Conservation (phyloP, 1,284 basidiomycete species). For the Cutaneotrichosporon spelunceum region DNA sequence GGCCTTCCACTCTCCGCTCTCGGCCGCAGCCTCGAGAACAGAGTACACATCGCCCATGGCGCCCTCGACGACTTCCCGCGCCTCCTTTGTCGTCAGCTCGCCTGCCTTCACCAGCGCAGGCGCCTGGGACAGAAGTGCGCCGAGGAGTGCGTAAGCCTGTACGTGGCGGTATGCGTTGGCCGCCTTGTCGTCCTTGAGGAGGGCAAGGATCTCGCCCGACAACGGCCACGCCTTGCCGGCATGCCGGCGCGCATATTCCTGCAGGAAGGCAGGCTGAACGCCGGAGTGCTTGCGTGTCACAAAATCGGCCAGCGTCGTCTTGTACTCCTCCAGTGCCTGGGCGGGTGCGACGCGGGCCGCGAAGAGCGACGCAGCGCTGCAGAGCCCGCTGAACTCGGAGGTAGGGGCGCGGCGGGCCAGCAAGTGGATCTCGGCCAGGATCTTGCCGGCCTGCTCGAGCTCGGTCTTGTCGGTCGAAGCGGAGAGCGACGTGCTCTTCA, state of each 20-base stretch:
- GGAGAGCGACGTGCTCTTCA: conserved; percentile 51
- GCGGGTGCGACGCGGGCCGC: conserved; percentile 61
- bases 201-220: conserved; percentile 61
- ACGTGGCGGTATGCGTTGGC: conserved; percentile 67
- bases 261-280: conserved; percentile 71
- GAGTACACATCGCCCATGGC: conserved; percentile 59
- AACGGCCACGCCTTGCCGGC: conserved; percentile 64
- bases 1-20: conserved; percentile 55
- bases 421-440: conserved; percentile 68
- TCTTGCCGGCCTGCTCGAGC: conserved; percentile 41
- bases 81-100: conserved; percentile 47
- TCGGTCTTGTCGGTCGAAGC: conserved; percentile 60
- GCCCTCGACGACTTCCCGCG: conserved; percentile 57
- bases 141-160: conserved; percentile 72
- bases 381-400: conserved; percentile 63
- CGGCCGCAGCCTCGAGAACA: conserved; percentile 58
- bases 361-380: conserved; percentile 71
- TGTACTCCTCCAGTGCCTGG: conserved; percentile 56
- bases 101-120: conserved; percentile 55
- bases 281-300: conserved; percentile 73
- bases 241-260: conserved; percentile 70
- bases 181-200: conserved; percentile 51
- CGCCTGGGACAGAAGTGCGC: conserved; percentile 63
- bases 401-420: conserved; percentile 66
- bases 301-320: conserved; percentile 71